Conservation (phyloP, 495 filamentous ascomycete genomes). For the Cenococcum geophilum region DNA sequence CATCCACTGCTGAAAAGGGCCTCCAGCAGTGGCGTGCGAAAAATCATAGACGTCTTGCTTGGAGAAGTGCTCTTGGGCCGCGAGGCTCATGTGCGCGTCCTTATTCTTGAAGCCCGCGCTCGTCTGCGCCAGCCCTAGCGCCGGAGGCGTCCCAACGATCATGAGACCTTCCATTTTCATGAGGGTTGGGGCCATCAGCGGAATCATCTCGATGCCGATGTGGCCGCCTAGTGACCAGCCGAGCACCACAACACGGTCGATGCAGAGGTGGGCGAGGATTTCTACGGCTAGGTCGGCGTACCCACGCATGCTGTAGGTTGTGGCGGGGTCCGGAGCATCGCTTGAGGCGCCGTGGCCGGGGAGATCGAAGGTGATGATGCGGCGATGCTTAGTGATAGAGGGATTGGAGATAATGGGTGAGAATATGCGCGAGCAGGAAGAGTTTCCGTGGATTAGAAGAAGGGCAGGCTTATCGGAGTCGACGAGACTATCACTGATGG, state of each 20-base stretch:
- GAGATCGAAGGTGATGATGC: conserved; percentile 29
- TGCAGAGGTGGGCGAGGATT: conserved; percentile 16
- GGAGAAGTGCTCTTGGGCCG: conserved; percentile 7
- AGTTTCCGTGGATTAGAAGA: conserved; percentile 33
- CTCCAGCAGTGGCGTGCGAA: conserved; percentile 3
- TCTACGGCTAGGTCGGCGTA: conserved; percentile 25
- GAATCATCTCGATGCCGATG: conserved; percentile 30
- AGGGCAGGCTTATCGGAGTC: conserved; percentile 18
- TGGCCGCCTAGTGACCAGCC: conserved; percentile 33
- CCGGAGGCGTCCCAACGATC: conserved; percentile 30
- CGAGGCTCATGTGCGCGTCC: conserved; percentile 9
- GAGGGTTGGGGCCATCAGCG: conserved; percentile 15
- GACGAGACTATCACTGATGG: conserved; percentile 7
- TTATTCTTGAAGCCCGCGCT: conserved; percentile 15
- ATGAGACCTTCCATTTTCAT: conserved; percentile 18
- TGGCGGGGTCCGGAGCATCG: conserved; percentile 18
- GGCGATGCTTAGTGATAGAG: conserved; percentile 2
- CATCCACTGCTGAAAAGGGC: conserved; percentile 26
- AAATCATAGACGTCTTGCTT: conserved; percentile 16
- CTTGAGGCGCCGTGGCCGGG: conserved; percentile 29
- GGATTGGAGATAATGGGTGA: conserved; percentile 10
- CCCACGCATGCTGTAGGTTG: conserved; percentile 19
- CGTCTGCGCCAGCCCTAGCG: conserved; percentile 13
- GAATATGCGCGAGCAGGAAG: conserved; percentile 23
- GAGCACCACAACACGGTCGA: conserved; percentile 20